Conservation (phyloP, 2,329 filamentous ascomycete species). For the Colletotrichum nymphaeae region DNA sequence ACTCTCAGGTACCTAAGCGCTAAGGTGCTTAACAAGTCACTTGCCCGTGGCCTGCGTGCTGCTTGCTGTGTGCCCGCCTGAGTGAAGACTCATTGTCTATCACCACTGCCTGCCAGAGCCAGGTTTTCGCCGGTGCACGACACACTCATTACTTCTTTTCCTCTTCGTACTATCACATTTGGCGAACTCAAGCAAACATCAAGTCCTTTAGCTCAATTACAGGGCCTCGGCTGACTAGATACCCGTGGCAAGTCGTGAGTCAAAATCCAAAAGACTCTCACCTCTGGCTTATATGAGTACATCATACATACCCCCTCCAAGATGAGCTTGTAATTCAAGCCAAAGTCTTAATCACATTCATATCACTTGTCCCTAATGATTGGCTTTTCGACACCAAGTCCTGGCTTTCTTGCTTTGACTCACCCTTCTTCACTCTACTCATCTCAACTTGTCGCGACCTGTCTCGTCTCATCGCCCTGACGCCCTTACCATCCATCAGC, state of each 20-base stretch:
- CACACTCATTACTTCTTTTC: neutral
- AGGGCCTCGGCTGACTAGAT: neutral
- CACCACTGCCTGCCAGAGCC: no score
- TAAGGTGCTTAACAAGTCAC: no score
- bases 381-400: neutral
- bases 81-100: no score
- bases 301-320: neutral
- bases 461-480: neutral
- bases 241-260: neutral
- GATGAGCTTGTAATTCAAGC: neutral
- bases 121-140: no score
- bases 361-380: neutral
- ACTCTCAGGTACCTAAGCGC: no score
- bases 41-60: no score
- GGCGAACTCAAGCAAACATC: neutral
- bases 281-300: neutral
- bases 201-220: neutral
- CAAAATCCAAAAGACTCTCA: neutral
- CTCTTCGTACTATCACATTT: neutral
- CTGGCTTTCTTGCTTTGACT: neutral
- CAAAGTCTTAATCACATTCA: neutral
- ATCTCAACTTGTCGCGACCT: neutral
- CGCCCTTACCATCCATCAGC: neutral
- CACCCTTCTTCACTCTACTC: neutral
- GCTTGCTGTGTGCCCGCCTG: no score